Conservation (phyloP, 1,284 basidiomycete genomes). For the Schizophyllum commune region DNA sequence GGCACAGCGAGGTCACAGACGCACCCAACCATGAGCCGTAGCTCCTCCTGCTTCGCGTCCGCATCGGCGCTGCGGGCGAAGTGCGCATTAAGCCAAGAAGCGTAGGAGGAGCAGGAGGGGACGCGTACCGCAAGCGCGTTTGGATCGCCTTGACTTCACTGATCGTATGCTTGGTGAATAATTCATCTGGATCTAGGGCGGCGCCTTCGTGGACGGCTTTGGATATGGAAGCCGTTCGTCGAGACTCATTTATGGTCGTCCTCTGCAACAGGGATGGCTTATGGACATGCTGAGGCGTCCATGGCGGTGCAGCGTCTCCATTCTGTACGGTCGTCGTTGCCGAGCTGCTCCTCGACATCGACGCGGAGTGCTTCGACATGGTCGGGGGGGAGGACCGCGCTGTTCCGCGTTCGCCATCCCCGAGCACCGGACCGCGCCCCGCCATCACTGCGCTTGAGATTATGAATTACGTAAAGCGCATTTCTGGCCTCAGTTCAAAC, state of each 20-base stretch:
- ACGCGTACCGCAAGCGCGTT: constrained; percentile 55
- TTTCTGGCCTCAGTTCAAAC: no score
- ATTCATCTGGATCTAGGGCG: constrained; percentile 66
- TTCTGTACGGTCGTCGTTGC: not conserved
- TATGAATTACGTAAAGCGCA: not conserved
- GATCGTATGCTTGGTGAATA: constrained; percentile 70
- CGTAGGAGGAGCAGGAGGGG: not conserved
- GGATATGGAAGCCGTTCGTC: constrained; percentile 15
- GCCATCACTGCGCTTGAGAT: not conserved
- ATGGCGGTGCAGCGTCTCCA: not conserved
- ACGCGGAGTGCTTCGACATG: not conserved
- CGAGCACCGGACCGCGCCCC: not conserved
- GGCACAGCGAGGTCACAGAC: constrained; percentile 25
- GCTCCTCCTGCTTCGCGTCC: constrained; percentile 85
- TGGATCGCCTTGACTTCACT: constrained; percentile 71
- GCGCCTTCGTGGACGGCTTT: constrained; percentile 14
- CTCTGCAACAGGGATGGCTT: constrained; percentile 6
- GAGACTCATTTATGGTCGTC: not conserved
- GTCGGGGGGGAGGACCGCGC: not conserved
- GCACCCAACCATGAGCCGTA: constrained; percentile 93
- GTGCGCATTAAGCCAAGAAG: not conserved
- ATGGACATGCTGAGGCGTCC: not conserved
- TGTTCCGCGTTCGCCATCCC: not conserved
- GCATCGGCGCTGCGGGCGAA: constrained; percentile 61
- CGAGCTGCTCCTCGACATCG: not conserved